Conservation (phyloP, 2,329 filamentous ascomycete species). For the Tricladium varicosporioides region DNA sequence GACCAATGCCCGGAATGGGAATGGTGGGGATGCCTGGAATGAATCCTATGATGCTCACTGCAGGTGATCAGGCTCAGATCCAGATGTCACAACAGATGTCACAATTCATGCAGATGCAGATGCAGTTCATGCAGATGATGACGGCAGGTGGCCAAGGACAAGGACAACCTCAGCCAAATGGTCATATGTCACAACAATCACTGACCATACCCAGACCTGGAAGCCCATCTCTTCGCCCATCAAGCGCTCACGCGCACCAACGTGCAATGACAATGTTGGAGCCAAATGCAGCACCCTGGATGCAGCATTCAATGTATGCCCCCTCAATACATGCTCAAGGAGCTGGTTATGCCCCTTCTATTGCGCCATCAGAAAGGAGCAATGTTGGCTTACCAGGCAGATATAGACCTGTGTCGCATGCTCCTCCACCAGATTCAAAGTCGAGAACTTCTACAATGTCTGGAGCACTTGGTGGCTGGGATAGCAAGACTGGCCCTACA, state of each 20-base stretch:
- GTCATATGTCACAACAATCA: constrained; percentile 24
- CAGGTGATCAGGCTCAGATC: constrained; percentile 71
- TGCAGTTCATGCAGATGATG: constrained; percentile 92
- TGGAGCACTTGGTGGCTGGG: constrained; percentile 30
- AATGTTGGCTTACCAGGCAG: constrained; percentile 86
- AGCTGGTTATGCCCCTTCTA: constrained; percentile 77
- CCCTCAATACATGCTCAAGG: constrained; percentile 49
- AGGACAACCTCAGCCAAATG: constrained; percentile 20
- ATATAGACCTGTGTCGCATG: constrained; percentile 83
- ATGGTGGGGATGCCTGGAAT: no score
- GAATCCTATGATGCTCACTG: constrained; percentile 39
- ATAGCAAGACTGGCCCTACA: constrained; percentile 39
- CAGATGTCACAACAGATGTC: constrained; percentile 82
- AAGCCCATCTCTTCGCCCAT: constrained; percentile 23
- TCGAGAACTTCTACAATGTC: constrained; percentile 33
- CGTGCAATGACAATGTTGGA: constrained; percentile 85
- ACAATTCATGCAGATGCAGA: constrained; percentile 90
- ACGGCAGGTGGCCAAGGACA: constrained; percentile 31
- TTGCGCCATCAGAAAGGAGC: constrained; percentile 93
- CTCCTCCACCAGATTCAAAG: constrained; percentile 39
- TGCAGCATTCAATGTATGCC: constrained; percentile 48
- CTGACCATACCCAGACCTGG: constrained; percentile 24
- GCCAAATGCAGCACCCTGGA: constrained; percentile 59
- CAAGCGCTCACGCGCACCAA: constrained; percentile 24
- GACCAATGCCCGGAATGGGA: constrained; percentile 22